phyloP scores from a whole-genome alignment of 441 rosid species.

The Erodium texanum region DNA sequence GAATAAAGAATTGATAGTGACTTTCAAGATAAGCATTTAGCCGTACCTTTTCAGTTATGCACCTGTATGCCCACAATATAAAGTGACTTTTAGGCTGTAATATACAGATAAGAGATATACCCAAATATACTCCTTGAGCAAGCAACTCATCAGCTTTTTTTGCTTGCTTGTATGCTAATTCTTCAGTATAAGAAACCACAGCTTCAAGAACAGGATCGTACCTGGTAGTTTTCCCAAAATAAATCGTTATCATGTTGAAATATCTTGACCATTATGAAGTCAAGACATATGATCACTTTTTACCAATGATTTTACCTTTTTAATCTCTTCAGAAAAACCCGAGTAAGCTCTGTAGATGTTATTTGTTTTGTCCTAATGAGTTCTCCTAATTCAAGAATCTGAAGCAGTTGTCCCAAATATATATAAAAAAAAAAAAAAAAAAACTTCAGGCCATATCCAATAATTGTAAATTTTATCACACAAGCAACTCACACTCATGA shows the following conservation, averaged over 20 bases:
- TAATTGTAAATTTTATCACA: neutral
- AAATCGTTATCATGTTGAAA: slow-evolving; percentile 11
- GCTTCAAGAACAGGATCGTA: slow-evolving; percentile 66
- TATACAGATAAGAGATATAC: slow-evolving; percentile 25
- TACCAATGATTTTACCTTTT: slow-evolving; percentile 39
- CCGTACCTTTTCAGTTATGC: neutral
- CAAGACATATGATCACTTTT: no score
- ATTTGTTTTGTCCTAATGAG: slow-evolving; percentile 63
- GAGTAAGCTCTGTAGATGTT: slow-evolving; percentile 58
- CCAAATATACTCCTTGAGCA: slow-evolving; percentile 65
- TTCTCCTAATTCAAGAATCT: slow-evolving; percentile 77
- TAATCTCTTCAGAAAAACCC: slow-evolving; percentile 48
- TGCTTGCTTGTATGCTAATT: slow-evolving; percentile 72
- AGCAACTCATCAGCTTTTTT: slow-evolving; percentile 72
- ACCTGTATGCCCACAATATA: no score
- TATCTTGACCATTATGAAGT: slow-evolving; percentile 2
- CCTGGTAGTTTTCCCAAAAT: slow-evolving; percentile 32
- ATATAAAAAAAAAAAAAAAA: no score
- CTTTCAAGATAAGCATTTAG: no score
- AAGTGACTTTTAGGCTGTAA: no score
- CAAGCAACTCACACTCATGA: slow-evolving; percentile 49
- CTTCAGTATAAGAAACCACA: slow-evolving; percentile 68
- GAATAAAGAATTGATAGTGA: no score
- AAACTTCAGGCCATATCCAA: neutral
- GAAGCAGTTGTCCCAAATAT: slow-evolving; percentile 17